These are phyloP conservation scores for Ceriops tagal DNA, from an alignment of 345 rosid genomes.

Conservation along the genomic window DNA sequence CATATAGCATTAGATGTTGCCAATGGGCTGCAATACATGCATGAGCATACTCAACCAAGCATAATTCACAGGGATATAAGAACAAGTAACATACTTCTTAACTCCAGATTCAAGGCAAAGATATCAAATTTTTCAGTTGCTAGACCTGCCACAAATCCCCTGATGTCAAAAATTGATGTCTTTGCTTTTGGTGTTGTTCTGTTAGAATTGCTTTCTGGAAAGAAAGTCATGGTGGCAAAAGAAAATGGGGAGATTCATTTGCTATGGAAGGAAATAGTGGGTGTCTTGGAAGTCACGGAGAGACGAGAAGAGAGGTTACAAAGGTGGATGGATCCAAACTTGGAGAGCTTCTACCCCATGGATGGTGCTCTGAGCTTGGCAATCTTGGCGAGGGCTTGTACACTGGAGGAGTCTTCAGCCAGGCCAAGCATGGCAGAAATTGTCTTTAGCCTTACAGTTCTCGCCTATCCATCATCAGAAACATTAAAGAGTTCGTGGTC, in stretches of 20 bases:
- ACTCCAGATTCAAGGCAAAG: slow-evolving; percentile 52
- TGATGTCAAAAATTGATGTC: slow-evolving; percentile 48
- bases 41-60: slow-evolving; percentile 57
- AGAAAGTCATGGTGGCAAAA: slow-evolving; percentile 39
- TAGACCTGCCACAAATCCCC: slow-evolving; percentile 25
- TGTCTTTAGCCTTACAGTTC: slow-evolving; percentile 51
- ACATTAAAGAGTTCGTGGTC: slow-evolving; percentile 39
- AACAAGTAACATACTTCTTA: slow-evolving; percentile 50
- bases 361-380: slow-evolving; percentile 50
- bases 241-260: slow-evolving; percentile 44
- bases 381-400: slow-evolving; percentile 46
- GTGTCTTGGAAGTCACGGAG: slow-evolving; percentile 35
- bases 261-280: slow-evolving; percentile 43
- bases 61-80: slow-evolving; percentile 52
- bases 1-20: slow-evolving; percentile 52
- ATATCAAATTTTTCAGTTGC: slow-evolving; percentile 57
- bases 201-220: slow-evolving; percentile 59
- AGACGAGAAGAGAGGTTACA: slow-evolving; percentile 36
- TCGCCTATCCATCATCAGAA: slow-evolving; percentile 36
- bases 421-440: slow-evolving; percentile 69
- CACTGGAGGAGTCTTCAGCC: slow-evolving; percentile 36
- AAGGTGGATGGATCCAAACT: slow-evolving; percentile 53
- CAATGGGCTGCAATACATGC: slow-evolving; percentile 58
- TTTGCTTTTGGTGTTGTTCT: slow-evolving; percentile 57
- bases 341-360: slow-evolving; percentile 45